These are phyloP conservation scores for Rhododendron griersonianum DNA, from an alignment of 148 eudicot genomes.

Conservation along the genomic window DNA sequence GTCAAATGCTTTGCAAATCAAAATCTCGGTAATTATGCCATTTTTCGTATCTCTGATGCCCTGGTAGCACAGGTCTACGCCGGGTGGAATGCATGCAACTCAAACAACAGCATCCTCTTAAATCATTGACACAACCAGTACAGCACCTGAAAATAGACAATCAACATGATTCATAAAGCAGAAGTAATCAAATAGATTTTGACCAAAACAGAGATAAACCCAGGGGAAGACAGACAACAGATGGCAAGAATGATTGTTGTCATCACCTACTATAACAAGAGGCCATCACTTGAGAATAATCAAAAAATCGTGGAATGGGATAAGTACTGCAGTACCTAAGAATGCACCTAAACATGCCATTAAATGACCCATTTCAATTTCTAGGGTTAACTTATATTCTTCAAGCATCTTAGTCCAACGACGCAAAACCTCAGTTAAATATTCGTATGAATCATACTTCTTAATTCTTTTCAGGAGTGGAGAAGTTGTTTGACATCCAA, in stretches of 20 bases:
- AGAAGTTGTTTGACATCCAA: background rate
- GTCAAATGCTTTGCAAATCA: background rate
- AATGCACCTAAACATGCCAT: background rate
- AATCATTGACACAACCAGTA: background rate
- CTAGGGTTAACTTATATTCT: background rate
- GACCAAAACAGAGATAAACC: background rate
- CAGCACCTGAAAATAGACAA: background rate
- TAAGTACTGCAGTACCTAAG: background rate
- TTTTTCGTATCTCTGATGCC: background rate
- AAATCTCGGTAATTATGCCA: background rate
- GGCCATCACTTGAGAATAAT: background rate
- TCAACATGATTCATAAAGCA: background rate
- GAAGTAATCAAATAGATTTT: background rate
- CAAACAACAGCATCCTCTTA: background rate
- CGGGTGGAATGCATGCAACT: background rate
- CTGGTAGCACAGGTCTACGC: constrained; percentile 2
- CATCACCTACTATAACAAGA: background rate
- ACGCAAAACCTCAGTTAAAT: background rate
- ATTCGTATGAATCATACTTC: background rate
- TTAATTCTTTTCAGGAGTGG: background rate
- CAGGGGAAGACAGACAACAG: background rate
- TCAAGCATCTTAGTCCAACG: background rate
- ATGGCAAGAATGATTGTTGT: background rate
- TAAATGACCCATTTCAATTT: background rate
- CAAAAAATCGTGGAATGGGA: background rate